Conservation (phyloP, 2,329 filamentous ascomycete species). For the Talaromyces sp. region DNA sequence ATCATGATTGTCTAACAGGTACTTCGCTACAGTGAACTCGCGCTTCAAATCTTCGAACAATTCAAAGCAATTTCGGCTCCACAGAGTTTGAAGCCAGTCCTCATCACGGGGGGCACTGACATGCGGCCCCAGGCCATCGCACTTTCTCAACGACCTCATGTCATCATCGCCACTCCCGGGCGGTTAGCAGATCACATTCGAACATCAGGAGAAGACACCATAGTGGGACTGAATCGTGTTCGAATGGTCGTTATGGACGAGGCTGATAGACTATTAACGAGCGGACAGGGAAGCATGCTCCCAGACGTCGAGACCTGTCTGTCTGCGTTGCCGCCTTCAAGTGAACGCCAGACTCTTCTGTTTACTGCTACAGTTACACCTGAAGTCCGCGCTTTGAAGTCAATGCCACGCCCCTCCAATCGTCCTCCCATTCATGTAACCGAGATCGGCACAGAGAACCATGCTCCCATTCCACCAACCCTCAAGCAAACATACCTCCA, state of each 20-base stretch:
- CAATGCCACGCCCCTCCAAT: constrained; percentile 62
- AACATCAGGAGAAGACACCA: constrained; percentile 84
- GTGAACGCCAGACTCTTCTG: constrained; percentile 81
- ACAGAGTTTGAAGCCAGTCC: constrained; percentile 76
- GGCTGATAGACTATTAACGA: constrained; percentile 79
- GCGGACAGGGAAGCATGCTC: constrained; percentile 79
- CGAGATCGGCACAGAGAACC: constrained; percentile 66
- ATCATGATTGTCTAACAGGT: constrained; percentile 5
- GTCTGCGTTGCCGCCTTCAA: constrained; percentile 68
- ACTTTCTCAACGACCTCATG: constrained; percentile 73
- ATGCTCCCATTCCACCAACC: constrained; percentile 72
- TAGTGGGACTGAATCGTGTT: constrained; percentile 71
- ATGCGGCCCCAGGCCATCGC: constrained; percentile 87
- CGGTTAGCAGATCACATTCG: constrained; percentile 89
- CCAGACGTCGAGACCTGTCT: constrained; percentile 88
- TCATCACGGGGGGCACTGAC: constrained; percentile 90
- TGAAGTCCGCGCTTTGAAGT: constrained; percentile 81
- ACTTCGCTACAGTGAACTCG: constrained; percentile 62
- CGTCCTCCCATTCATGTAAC: constrained; percentile 80
- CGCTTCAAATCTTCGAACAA: constrained; percentile 93
- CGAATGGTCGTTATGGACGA: constrained; percentile 91
- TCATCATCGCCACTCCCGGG: constrained; percentile 92
- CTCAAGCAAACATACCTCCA: constrained; percentile 81
- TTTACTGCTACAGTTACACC: constrained; percentile 95
- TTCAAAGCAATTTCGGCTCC: constrained; percentile 87